Conservation (phyloP, 2,329 filamentous ascomycete species). For the Cyanodermella asteris region DNA sequence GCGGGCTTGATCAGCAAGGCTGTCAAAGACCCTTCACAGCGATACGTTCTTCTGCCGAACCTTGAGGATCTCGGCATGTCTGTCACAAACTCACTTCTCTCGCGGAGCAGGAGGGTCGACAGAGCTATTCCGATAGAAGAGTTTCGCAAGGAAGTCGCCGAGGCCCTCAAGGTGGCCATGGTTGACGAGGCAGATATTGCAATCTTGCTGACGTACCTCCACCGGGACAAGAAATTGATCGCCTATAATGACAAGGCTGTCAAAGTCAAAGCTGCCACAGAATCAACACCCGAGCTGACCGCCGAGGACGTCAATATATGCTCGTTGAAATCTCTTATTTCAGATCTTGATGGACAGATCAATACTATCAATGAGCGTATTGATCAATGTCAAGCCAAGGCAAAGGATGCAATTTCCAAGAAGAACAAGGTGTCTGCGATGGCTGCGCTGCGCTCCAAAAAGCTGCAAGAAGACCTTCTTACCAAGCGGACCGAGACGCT, state of each 20-base stretch:
- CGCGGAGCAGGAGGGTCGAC: slow-evolving; percentile 33
- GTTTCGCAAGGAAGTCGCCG: slow-evolving; percentile 38
- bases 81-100: slow-evolving; percentile 8
- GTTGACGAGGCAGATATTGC: slow-evolving; percentile 41
- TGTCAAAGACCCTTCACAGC: slow-evolving; percentile 10
- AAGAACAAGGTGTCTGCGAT: slow-evolving; percentile 59
- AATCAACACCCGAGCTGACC: slow-evolving; percentile 34
- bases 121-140: slow-evolving; percentile 44
- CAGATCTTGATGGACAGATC: slow-evolving; percentile 43
- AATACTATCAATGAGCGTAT: slow-evolving; percentile 38
- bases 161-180: slow-evolving; percentile 24
- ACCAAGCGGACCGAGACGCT: slow-evolving; percentile 51
- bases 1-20: slow-evolving; percentile 36
- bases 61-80: slow-evolving; percentile 35
- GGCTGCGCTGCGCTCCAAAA: slow-evolving; percentile 61
- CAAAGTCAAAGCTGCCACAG: slow-evolving; percentile 42
- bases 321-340: slow-evolving; percentile 51
- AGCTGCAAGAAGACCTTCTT: slow-evolving; percentile 54
- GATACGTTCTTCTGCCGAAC: slow-evolving; percentile 30
- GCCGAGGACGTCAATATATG: slow-evolving; percentile 65
- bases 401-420: slow-evolving; percentile 45
- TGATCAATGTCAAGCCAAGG: slow-evolving; percentile 27
- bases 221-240: slow-evolving; percentile 38
- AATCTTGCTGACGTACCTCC: slow-evolving; percentile 46
- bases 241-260: slow-evolving; percentile 37